These are phyloP conservation scores for Scedosporium dehoogii DNA, from an alignment of 2,329 filamentous ascomycete species.

Conservation along the genomic window DNA sequence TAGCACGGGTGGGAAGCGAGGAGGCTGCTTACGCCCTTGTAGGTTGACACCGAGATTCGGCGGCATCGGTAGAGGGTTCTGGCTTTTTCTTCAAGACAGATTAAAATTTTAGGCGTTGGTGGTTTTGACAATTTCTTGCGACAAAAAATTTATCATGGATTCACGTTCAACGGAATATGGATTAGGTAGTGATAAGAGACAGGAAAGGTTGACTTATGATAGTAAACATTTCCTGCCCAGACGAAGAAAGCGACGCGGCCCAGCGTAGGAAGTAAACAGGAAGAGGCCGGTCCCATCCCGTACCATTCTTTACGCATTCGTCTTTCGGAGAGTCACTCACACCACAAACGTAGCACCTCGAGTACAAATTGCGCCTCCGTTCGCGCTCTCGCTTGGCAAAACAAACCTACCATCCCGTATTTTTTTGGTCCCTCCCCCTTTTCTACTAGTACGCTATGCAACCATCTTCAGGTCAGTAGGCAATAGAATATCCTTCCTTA, in stretches of 20 bases:
- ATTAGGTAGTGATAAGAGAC: background rate
- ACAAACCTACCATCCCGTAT: background rate
- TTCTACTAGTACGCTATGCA: constrained; percentile 5
- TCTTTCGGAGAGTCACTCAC: background rate
- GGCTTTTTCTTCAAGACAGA: background rate
- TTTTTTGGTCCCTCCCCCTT: background rate
- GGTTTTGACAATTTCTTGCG: too few species aligned
- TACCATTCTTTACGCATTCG: too few species aligned
- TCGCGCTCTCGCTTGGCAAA: background rate
- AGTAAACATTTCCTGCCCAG: too few species aligned
- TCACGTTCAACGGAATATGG: background rate
- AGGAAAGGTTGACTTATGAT: background rate
- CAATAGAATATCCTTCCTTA: constrained; percentile 3
- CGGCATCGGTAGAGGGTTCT: background rate
- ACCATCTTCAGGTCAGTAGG: constrained; percentile 5
- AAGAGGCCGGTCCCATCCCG: too few species aligned
- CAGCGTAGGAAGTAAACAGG: too few species aligned
- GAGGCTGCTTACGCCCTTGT: background rate
- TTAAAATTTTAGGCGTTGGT: too few species aligned
- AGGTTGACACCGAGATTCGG: background rate
- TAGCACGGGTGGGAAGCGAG: background rate
- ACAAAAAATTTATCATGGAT: background rate
- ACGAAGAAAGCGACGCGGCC: too few species aligned
- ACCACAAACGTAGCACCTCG: background rate
- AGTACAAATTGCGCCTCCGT: background rate